These are phyloP conservation scores for Cyberlindnera bimundalis DNA, from an alignment of 805 yeast genomes.

Conservation along the genomic window DNA sequence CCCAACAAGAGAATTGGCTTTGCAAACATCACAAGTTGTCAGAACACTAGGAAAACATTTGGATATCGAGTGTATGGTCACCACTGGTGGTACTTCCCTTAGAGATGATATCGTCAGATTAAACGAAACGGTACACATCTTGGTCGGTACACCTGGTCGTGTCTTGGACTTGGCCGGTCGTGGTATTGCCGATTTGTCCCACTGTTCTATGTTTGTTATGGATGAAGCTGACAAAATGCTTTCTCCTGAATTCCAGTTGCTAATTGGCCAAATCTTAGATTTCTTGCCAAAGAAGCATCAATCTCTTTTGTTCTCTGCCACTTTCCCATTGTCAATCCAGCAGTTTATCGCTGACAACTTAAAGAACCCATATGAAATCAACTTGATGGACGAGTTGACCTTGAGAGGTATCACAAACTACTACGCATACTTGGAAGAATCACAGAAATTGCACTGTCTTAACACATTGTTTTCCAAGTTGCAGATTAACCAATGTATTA, in stretches of 20 bases:
- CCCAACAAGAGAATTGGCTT: conserved; percentile 96
- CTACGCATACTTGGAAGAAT: conserved; percentile 97
- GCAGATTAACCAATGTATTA: conserved; percentile 94
- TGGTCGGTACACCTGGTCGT: conserved; percentile 98
- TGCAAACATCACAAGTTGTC: conserved; percentile 96
- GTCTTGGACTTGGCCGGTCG: conserved; percentile 91
- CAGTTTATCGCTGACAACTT: conserved; percentile 88
- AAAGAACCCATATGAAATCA: conserved; percentile 90
- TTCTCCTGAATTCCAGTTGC: conserved; percentile 81
- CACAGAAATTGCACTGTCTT: conserved; percentile 91
- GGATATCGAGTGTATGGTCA: conserved; percentile 91
- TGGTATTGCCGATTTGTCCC: conserved; percentile 79
- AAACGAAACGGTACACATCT: conserved; percentile 86
- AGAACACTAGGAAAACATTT: conserved; percentile 93
- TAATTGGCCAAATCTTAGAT: conserved; percentile 80
- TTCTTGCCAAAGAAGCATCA: conserved; percentile 81
- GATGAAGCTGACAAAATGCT: conserved; percentile 99
- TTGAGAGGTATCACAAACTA: conserved; percentile 94
- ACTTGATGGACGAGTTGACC: conserved; percentile 96
- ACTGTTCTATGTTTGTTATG: conserved; percentile 88
- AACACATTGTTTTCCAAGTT: conserved; percentile 92
- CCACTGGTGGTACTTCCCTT: conserved; percentile 95
- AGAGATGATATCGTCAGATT: conserved; percentile 93
- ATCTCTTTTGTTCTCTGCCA: conserved; percentile 87
- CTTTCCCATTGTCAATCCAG: conserved; percentile 93